Percentiles rank a stretch among this genome's conserved stretches.
Evolutionary conservation across 441 rosid species (phyloP).

Genomic region (Arabidopsis hybrid): DNA sequence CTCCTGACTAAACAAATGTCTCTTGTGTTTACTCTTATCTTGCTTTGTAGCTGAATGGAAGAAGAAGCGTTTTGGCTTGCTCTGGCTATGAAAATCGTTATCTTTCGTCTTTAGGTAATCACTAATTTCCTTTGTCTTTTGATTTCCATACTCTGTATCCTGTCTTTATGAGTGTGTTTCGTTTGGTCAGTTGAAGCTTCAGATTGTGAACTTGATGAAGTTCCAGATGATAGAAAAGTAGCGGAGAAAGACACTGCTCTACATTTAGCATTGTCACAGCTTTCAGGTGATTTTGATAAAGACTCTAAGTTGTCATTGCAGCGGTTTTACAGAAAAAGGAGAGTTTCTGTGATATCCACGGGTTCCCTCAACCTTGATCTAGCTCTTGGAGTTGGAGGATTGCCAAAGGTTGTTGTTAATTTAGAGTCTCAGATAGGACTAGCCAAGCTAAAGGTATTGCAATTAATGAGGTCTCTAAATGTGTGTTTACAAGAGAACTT

Average conservation of each 20-base stretch:
- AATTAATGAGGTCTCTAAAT: conserved; percentile 1
- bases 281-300: conserved; percentile 70
- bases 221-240: conserved; percentile 57
- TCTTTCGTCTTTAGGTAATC: conserved; percentile 62
- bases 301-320: conserved; percentile 79
- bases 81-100: conserved; percentile 38
- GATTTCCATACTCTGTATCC: neutral
- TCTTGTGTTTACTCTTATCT: neutral
- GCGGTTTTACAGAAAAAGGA: conserved; percentile 65
- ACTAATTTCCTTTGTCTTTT: neutral
- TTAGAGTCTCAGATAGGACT: conserved; percentile 17
- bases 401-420: conserved; percentile 73
- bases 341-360: conserved; percentile 78
- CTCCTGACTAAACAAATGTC: conserved; percentile 7
- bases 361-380: conserved; percentile 91
- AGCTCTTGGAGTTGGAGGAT: conserved; percentile 91
- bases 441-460: conserved; percentile 7
- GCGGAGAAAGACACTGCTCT: conserved; percentile 67
- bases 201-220: conserved; percentile 69
- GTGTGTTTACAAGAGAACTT: conserved; percentile 16
- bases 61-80: conserved; percentile 44
- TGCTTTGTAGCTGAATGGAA: conserved; percentile 42
- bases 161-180: conserved; percentile 22
- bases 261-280: conserved; percentile 68
- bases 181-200: conserved; percentile 55